phyloP scores from a whole-genome alignment of 2,329 filamentous ascomycete genomes.

The Exophiala oligosperma region DNA sequence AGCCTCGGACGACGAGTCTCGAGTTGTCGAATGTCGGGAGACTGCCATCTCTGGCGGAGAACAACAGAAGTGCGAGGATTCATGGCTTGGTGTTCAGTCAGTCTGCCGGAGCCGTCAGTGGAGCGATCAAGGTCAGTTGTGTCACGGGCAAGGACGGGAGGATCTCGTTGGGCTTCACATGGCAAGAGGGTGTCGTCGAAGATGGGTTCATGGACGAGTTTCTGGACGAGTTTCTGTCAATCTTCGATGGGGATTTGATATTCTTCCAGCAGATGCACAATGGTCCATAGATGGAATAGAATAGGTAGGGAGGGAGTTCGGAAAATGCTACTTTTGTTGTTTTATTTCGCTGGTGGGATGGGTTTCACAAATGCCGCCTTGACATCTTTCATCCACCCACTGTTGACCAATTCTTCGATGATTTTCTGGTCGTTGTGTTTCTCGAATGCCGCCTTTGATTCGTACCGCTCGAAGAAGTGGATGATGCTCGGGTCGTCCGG shows the following conservation, averaged over 20 bases:
- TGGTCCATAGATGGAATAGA: no score
- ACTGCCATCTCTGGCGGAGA: conserved; percentile 24
- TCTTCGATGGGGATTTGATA: conserved; percentile 52
- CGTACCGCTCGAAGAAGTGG: conserved; percentile 38
- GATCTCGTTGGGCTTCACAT: conserved; percentile 30
- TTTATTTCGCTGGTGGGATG: conserved; percentile 7
- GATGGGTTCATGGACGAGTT: conserved; percentile 5
- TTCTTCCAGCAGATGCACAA: no score
- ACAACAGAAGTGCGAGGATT: conserved; percentile 28
- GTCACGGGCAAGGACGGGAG: conserved; percentile 48
- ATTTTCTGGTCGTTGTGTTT: conserved; percentile 34
- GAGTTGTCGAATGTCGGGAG: conserved; percentile 51
- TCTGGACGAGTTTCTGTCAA: conserved; percentile 44
- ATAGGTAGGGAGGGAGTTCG: no score
- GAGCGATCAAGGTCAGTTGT: conserved; percentile 41
- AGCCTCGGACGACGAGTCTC: conserved; percentile 38
- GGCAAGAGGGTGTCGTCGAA: conserved; percentile 19
- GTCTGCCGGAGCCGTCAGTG: conserved; percentile 40
- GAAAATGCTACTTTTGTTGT: no score
- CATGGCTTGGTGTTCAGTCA: conserved; percentile 49
- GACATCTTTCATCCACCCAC: conserved; percentile 27
- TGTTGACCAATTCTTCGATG: conserved; percentile 32
- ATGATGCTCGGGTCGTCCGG: conserved; percentile 33
- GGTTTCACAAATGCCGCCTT: conserved; percentile 28
- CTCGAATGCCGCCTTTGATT: conserved; percentile 32